phyloP scores from a whole-genome alignment of 176 grass and related monocot genomes.

The Panicum miliaceum region DNA sequence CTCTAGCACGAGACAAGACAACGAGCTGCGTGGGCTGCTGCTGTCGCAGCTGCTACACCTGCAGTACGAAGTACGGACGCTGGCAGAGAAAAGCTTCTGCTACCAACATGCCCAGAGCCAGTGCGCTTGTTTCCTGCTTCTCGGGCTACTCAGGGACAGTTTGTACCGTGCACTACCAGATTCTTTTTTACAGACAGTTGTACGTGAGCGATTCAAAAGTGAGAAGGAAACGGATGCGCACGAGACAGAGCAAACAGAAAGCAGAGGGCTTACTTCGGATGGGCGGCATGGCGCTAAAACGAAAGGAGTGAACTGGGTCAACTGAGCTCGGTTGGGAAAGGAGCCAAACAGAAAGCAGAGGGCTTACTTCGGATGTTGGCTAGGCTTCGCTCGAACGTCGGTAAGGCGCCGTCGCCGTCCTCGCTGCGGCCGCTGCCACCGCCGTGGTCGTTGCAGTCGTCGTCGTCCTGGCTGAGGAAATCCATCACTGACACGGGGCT shows the following conservation, averaged over 20 bases:
- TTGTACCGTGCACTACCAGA: not conserved
- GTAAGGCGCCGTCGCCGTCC: conserved; percentile 34
- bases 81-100: not conserved
- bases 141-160: not conserved
- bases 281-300: conserved; percentile 10
- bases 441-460: conserved; percentile 6
- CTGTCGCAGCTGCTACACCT: not conserved
- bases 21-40: not conserved
- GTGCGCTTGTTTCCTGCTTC: not conserved
- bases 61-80: not conserved
- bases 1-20: not conserved
- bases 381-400: conserved; percentile 54
- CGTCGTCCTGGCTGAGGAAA: conserved; percentile 58
- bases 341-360: not conserved
- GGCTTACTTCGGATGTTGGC: conserved; percentile 67
- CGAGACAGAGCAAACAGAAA: not conserved
- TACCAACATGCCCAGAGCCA: not conserved
- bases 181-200: not conserved
- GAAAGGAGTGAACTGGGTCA: not conserved
- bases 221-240: not conserved
- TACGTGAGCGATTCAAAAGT: not conserved
- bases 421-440: not conserved
- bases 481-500: conserved; percentile 88
- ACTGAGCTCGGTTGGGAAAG: conserved; percentile 10
- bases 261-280: too few species aligned